A percentile compares a stretch with the other conserved stretches of the same genome.
Evolutionary conservation across 768 basidiomycete species (phyloP).

Genomic region (Suillus subaureus): DNA sequence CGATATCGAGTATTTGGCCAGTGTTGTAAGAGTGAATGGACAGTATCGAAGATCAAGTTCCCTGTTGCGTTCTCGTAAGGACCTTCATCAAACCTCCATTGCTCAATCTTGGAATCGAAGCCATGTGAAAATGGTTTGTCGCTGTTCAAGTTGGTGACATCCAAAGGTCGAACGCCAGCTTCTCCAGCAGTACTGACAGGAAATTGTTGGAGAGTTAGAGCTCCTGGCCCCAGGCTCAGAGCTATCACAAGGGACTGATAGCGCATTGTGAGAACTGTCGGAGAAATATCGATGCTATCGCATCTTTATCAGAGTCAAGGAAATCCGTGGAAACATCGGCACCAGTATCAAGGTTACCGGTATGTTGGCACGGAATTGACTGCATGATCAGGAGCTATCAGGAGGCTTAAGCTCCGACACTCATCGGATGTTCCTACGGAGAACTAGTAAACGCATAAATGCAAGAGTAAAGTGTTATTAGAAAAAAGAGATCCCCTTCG

Average conservation of each 20-base stretch:
- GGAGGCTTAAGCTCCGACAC: too few species aligned
- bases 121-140: neutral
- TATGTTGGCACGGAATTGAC: too few species aligned
- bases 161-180: neutral
- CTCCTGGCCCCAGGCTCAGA: neutral
- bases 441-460: too few species aligned
- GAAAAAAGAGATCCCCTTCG: too few species aligned
- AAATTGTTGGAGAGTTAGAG: neutral
- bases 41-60: conserved; percentile 38
- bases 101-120: neutral
- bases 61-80: conserved; percentile 31
- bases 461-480: too few species aligned
- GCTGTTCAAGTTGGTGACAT: neutral
- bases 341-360: too few species aligned
- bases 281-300: neutral
- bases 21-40: conserved; percentile 37
- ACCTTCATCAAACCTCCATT: conserved; percentile 23
- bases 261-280: neutral
- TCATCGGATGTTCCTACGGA: too few species aligned
- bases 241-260: neutral
- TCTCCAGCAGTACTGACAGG: neutral
- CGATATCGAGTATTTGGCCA: conserved; percentile 42
- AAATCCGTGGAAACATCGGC: too few species aligned
- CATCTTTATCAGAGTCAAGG: neutral
- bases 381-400: too few species aligned